These are phyloP conservation scores for Penicillium sp. DNA, from an alignment of 2,329 filamentous ascomycete species.

Conservation along the genomic window DNA sequence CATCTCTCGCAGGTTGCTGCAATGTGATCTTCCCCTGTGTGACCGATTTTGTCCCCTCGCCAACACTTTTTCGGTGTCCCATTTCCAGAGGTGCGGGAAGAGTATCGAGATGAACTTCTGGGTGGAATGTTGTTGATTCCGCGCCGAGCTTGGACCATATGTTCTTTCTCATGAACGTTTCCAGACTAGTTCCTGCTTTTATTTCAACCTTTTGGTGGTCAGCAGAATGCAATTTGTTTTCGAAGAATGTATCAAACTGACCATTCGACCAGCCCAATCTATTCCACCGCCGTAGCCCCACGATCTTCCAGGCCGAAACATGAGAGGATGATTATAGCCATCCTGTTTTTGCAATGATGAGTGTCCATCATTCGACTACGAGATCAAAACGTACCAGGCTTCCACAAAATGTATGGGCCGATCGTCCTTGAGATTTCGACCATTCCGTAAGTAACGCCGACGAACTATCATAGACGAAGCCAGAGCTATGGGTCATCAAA, in stretches of 20 bases:
- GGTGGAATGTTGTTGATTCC: conserved; percentile 19
- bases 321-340: conserved; percentile 38
- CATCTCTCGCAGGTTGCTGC: conserved; percentile 7
- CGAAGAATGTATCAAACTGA: neutral
- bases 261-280: conserved; percentile 56
- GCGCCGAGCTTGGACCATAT: conserved; percentile 50
- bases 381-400: conserved; percentile 1
- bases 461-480: conserved; percentile 12
- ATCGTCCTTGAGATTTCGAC: conserved; percentile 8
- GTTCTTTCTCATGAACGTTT: conserved; percentile 47
- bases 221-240: neutral
- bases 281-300: conserved; percentile 54
- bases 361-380: neutral
- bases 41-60: conserved; percentile 2
- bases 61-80: conserved; percentile 1
- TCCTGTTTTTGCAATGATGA: neutral
- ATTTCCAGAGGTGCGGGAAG: conserved; percentile 2
- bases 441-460: conserved; percentile 5
- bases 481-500: conserved; percentile 5
- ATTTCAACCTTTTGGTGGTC: conserved; percentile 40
- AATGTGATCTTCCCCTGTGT: conserved; percentile 5
- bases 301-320: conserved; percentile 52
- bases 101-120: conserved; percentile 4
- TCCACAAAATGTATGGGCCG: conserved; percentile 11
- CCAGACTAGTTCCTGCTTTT: conserved; percentile 45